These are phyloP conservation scores for Citrus glauca DNA, from an alignment of 345 rosid genomes.

Conservation along the genomic window DNA sequence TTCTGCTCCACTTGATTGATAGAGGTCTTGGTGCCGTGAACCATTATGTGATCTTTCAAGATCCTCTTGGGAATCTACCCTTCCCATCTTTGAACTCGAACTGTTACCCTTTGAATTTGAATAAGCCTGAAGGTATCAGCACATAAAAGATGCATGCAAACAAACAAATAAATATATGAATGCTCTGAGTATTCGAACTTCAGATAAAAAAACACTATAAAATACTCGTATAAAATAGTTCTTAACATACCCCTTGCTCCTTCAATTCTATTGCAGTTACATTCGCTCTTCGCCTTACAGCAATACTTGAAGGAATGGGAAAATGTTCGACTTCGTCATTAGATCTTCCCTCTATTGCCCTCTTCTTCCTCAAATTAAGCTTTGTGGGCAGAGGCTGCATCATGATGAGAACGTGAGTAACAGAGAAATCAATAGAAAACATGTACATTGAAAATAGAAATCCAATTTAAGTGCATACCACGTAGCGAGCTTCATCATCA, in stretches of 20 bases:
- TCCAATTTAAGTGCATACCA: slow-evolving; percentile 43
- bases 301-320: slow-evolving; percentile 72
- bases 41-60: slow-evolving; percentile 45
- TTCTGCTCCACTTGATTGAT: slow-evolving; percentile 60
- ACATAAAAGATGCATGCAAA: slow-evolving; percentile 8
- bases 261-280: slow-evolving; percentile 63
- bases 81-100: slow-evolving; percentile 44
- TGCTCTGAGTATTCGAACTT: not conserved
- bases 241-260: slow-evolving; percentile 57
- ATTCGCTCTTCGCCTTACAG: slow-evolving; percentile 57
- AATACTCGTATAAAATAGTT: not conserved
- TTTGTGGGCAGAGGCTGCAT: slow-evolving; percentile 90
- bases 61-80: slow-evolving; percentile 41
- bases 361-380: slow-evolving; percentile 73
- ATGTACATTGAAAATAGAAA: not conserved
- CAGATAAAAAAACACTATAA: not conserved
- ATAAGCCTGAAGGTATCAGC: slow-evolving; percentile 41
- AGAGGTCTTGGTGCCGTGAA: slow-evolving; percentile 34
- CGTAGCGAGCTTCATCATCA: slow-evolving; percentile 68
- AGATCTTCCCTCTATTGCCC: slow-evolving; percentile 82
- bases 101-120: slow-evolving; percentile 41
- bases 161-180: not conserved
- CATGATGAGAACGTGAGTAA: slow-evolving; percentile 2
- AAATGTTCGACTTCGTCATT: slow-evolving; percentile 85
- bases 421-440: slow-evolving; percentile 1